These are phyloP conservation scores for Trichosporon coremiiforme DNA, from an alignment of 1,284 basidiomycete genomes.

Conservation along the genomic window DNA sequence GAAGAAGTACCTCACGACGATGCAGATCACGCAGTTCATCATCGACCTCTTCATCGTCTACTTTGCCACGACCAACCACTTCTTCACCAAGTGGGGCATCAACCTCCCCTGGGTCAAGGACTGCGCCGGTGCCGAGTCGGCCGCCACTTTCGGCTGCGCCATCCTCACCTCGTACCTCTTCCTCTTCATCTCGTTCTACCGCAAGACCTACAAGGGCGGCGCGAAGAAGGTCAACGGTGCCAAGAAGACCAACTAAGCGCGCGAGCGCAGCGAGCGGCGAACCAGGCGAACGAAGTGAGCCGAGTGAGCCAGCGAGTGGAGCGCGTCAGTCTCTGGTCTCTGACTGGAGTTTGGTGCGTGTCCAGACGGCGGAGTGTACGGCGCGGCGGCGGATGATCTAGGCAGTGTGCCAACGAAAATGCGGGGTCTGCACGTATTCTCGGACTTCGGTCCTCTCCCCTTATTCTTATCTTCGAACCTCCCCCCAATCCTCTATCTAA, in stretches of 20 bases:
- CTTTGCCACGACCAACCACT: conserved; percentile 89
- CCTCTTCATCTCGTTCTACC: conserved; percentile 72
- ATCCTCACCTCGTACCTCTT: conserved; percentile 86
- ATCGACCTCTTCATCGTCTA: conserved; percentile 87
- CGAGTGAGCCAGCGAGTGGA: no score
- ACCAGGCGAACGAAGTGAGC: neutral
- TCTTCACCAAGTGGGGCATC: conserved; percentile 66
- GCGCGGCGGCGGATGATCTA: neutral
- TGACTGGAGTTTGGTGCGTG: no score
- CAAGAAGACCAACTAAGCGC: conserved; percentile 35
- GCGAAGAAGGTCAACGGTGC: conserved; percentile 38
- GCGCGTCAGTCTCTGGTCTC: neutral
- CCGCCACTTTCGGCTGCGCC: conserved; percentile 84
- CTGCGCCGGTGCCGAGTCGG: conserved; percentile 85
- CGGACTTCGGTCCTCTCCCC: neutral
- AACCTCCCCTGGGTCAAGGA: conserved; percentile 70
- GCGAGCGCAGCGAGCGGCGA: no score
- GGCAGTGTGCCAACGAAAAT: neutral
- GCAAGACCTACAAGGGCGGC: conserved; percentile 54
- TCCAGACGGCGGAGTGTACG: neutral
- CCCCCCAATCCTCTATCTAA: neutral
- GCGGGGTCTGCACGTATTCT: conserved; percentile 12
- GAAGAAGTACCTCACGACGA: conserved; percentile 93
- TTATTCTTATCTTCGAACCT: neutral
- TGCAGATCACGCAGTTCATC: conserved; percentile 95